Conservation (phyloP, 2,329 filamentous ascomycete species). For the Colletotrichum limetticola region DNA sequence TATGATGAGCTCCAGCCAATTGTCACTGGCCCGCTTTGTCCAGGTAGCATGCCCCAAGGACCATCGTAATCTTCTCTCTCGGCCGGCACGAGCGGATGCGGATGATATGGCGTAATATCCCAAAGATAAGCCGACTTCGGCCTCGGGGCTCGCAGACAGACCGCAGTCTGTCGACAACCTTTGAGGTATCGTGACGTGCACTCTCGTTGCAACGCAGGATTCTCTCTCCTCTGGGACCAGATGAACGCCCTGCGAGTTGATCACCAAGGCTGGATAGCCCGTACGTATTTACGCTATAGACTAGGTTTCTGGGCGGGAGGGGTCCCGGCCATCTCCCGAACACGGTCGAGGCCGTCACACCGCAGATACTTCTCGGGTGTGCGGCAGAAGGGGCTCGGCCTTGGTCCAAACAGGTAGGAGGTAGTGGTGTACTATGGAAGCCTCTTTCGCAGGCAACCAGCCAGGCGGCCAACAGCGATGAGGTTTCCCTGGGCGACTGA, state of each 20-base stretch:
- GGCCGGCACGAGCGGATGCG: neutral
- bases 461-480: neutral
- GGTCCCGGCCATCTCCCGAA: neutral
- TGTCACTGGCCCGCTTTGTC: neutral
- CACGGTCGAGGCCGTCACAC: neutral
- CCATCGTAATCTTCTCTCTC: neutral
- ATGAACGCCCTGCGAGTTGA: neutral
- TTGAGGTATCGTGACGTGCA: neutral
- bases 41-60: neutral
- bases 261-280: neutral
- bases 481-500: neutral
- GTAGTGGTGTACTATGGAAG: neutral
- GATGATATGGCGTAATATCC: neutral
- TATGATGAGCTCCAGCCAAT: neutral
- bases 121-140: neutral
- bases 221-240: neutral
- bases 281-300: neutral
- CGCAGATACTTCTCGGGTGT: neutral
- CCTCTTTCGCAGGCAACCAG: neutral
- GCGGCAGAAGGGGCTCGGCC: constrained; percentile 12
- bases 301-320: neutral
- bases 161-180: neutral
- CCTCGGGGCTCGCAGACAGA: neutral
- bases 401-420: neutral
- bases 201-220: neutral